phyloP scores from a whole-genome alignment of 306 rosid species.

The Cucurbita pepo region DNA sequence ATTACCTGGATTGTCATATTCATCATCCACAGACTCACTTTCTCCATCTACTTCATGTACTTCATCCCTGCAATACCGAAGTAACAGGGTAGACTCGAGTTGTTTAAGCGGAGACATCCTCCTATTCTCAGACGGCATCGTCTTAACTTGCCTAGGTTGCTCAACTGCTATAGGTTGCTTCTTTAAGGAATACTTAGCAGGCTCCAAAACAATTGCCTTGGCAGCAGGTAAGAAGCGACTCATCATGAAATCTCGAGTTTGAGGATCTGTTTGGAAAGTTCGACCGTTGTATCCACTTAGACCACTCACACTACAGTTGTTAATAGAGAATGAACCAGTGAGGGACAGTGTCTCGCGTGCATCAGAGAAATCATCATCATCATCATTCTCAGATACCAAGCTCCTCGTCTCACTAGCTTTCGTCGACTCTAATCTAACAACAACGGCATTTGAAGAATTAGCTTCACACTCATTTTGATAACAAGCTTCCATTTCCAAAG shows the following conservation, averaged over 20 bases:
- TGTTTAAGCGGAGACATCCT: constrained; percentile 20
- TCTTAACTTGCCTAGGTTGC: constrained; percentile 38
- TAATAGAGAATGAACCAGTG: constrained; percentile 47
- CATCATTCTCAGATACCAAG: constrained; percentile 20
- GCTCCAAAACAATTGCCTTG: constrained; percentile 70
- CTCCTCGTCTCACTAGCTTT: constrained; percentile 22
- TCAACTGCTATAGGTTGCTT: constrained; percentile 41
- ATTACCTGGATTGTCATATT: constrained; percentile 23
- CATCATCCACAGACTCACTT: constrained; percentile 40
- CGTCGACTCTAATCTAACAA: constrained; percentile 12
- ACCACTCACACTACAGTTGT: constrained; percentile 60
- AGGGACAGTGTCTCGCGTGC: constrained; percentile 46
- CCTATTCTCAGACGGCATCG: constrained; percentile 26
- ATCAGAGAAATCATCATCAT: constrained; percentile 48
- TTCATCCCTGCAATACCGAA: constrained; percentile 20
- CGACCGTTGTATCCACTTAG: constrained; percentile 42
- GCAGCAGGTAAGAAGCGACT: constrained; percentile 91
- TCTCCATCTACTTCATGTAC: constrained; percentile 47
- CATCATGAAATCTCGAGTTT: constrained; percentile 85
- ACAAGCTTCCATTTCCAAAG: constrained; percentile 16
- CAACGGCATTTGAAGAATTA: constrained; percentile 1
- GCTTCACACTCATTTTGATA: constrained; percentile 7
- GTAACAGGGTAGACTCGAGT: constrained; percentile 25
- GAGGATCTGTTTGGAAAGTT: constrained; percentile 43
- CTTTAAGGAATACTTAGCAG: constrained; percentile 46